phyloP scores from a whole-genome alignment of 805 yeast species.

The Hanseniaspora hatyaiensis region DNA sequence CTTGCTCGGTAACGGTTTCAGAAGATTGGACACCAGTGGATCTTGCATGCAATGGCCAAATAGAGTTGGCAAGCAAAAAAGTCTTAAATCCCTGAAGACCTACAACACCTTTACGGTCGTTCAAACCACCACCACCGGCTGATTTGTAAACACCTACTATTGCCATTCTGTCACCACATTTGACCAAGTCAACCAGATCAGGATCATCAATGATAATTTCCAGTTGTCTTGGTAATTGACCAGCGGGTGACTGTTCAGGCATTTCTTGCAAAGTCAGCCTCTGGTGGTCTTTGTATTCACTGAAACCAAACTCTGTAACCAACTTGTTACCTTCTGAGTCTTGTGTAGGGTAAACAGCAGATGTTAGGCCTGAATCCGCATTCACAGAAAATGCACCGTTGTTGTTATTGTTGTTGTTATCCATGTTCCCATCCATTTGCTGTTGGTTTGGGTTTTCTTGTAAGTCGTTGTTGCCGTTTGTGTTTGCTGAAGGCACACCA shows the following conservation, averaged over 20 bases:
- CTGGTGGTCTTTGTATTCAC: conserved; percentile 85
- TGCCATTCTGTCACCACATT: conserved; percentile 94
- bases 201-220: conserved; percentile 85
- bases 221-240: conserved; percentile 86
- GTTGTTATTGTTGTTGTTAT: no score
- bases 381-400: conserved; percentile 23
- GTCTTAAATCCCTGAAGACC: conserved; percentile 57
- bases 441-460: conserved; percentile 22
- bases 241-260: conserved; percentile 98
- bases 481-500: background rate
- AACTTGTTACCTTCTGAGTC: conserved; percentile 85
- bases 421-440: no score
- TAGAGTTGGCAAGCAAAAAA: conserved; percentile 76
- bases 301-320: conserved; percentile 82
- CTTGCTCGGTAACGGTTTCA: conserved; percentile 61
- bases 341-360: conserved; percentile 83
- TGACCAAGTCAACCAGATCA: conserved; percentile 79
- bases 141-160: conserved; percentile 66
- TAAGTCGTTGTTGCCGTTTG: conserved; percentile 44
- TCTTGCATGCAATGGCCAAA: conserved; percentile 77
- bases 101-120: conserved; percentile 23
- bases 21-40: conserved; percentile 71
- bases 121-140: conserved; percentile 77
- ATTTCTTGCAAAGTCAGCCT: conserved; percentile 87
- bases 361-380: conserved; percentile 31